Evolutionary conservation across 106 monocot species (phyloP).

Genomic region (Agapanthus africanus): DNA sequence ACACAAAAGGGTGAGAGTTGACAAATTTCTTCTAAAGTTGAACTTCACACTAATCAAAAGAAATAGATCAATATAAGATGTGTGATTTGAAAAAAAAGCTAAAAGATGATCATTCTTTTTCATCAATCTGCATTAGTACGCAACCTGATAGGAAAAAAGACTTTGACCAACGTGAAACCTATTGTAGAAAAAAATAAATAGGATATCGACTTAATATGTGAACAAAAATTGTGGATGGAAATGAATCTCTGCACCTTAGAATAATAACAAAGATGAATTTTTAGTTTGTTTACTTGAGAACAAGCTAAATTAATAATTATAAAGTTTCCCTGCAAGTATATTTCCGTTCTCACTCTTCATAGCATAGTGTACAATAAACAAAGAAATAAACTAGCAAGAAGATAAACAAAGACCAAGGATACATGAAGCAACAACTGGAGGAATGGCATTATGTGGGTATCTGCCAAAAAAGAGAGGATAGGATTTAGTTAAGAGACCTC

Average conservation of each 20-base stretch:
- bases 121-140: neutral
- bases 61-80: neutral
- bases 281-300: neutral
- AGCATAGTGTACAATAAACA: too few species aligned
- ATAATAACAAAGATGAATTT: neutral
- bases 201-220: too few species aligned
- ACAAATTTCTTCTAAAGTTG: neutral
- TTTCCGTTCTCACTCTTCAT: neutral
- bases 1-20: neutral
- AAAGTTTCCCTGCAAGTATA: neutral
- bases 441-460: conserved; percentile 74
- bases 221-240: too few species aligned
- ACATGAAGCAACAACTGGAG: conserved; percentile 59
- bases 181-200: too few species aligned
- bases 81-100: neutral
- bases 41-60: neutral
- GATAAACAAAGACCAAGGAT: conserved; percentile 41
- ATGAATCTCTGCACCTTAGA: neutral
- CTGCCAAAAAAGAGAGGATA: conserved; percentile 44
- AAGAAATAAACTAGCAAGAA: neutral
- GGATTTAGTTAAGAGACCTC: too few species aligned
- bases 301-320: neutral
- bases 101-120: neutral
- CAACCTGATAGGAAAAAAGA: neutral
- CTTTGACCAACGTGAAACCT: too few species aligned